Evolutionary conservation across 2,329 filamentous ascomycete species (phyloP), one percentile per base, ranked within the genome.

Genomic region (Endocalyx cinctus): DNA sequence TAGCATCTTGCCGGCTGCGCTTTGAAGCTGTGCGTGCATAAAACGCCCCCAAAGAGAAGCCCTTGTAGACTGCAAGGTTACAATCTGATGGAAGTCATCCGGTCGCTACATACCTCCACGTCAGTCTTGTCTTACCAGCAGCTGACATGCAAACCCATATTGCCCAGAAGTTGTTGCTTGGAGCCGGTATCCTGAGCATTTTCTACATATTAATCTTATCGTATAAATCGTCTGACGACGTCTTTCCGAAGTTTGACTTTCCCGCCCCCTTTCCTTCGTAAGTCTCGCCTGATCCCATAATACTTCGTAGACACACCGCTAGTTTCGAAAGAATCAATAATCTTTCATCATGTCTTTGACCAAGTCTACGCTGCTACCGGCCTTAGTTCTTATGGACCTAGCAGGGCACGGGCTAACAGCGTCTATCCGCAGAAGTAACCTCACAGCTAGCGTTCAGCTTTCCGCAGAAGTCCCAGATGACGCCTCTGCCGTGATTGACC

Each of bases 401-500:
- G 34, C 22, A 5, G 37, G 36, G n/a, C 14, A 35, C 10, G 39
- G 33, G 13, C 45, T 50, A 28, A 41, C 45, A 19, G 43, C 41
- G 6, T 30, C 18, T 15, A 22, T 46, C 27, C 34, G 46, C 17
- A 48, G 43, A 16, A 22, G 33, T n/a, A 11, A 37, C 27, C 14
- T 4, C 18, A 20, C 28, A 5, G 37, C 37, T 26, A 34, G n/a
- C n/a, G 25, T 54, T 15, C 26, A 42, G 6, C 23, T 53, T 4
- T 40, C 51, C 3, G 29, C 33, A 8, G 25, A 11, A 5, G 33
- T 38, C 13, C 43, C 45, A 4, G 16, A 27, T 10, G 42, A 42
- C 25, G 34, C 38, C 6, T 54, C 52, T 2, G 35, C 27, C n/a
- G 30, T 35, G 18, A 44, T 55, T 32, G 39, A 48, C 29, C 31